Base-by-base conservation (phyloP, 2,329 filamentous ascomycete genomes). In the Chrysosphaeria jannelii region DNA sequence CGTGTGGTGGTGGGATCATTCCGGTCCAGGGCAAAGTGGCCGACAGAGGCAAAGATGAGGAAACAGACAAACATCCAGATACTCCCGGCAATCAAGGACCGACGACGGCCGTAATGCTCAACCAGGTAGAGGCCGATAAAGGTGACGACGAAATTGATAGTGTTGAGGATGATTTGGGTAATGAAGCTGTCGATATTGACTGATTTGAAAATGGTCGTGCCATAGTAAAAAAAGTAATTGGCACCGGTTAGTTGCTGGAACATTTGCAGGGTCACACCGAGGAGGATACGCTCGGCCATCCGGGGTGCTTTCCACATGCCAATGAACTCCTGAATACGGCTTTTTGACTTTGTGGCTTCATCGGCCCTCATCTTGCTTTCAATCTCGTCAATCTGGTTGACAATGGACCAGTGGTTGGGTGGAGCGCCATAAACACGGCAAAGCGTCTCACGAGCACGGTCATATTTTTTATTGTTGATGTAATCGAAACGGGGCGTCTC, bases 51-150 rank as follows among this genome's bases (percentile, higher is more conserved):
- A 36, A 69, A 71, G 28, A 75, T 45, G 17, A 65, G 44, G 24
- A 71, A 51, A 50, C 62, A 70, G 3, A 46, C 40, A 19, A 60
- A 55, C 46, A 70, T 66, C 64, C 67, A 74, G 9, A 67, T 33
- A 3, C 57, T 64, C 20, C 66, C 69, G 9, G 57, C 36, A 30
- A 72, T 56, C 2, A 76, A 47, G 3, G 64, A 66, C 39, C 56
- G 55, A 21, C 69, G 59, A n/a, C 69, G 59, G 16, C 67, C 67
- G 27, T 53, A 65, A 30, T 53, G 54, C 35, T 72, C 64, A 1
- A 74, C 64, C 12, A 72, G 49, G 31, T 60, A 74, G 5, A 76
- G 48, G 14, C 65, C 66, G 17, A 53, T 51, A 30, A 72, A 60
- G 10, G 67, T 71, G 38, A 56, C 58, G 29, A 46, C 1, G 70